Evolutionary conservation across 2,329 filamentous ascomycete genomes (phyloP).

Genomic region (Colletotrichum horii): DNA sequence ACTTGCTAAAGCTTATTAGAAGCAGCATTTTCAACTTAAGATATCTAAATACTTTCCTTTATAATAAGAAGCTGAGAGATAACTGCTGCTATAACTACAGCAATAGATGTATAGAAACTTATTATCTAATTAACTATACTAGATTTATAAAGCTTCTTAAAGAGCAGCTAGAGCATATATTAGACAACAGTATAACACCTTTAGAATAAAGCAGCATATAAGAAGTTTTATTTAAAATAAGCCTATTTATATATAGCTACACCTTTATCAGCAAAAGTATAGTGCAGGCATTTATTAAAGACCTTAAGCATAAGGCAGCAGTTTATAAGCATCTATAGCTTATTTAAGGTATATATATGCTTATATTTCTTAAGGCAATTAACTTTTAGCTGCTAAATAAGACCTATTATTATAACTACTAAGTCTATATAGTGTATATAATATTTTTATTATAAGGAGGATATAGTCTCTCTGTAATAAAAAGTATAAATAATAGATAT

Average conservation of each 20-base stretch:
- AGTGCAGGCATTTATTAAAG: slow-evolving; percentile 31
- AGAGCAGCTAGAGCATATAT: slow-evolving; percentile 32
- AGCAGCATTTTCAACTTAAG: slow-evolving; percentile 32
- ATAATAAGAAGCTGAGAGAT: slow-evolving; percentile 26
- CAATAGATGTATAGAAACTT: background rate
- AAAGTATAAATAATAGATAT: background rate
- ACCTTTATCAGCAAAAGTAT: slow-evolving; percentile 48
- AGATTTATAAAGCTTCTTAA: slow-evolving; percentile 35
- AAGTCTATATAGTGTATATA: slow-evolving; percentile 37
- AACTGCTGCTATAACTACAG: slow-evolving; percentile 27
- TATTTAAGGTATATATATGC: slow-evolving; percentile 26
- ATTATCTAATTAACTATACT: slow-evolving; percentile 33
- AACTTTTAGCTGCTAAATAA: slow-evolving; percentile 36
- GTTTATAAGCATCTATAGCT: background rate
- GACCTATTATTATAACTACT: slow-evolving; percentile 37
- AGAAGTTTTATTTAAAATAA: slow-evolving; percentile 45
- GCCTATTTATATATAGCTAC: slow-evolving; percentile 45
- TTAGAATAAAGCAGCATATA: slow-evolving; percentile 35
- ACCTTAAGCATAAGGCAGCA: slow-evolving; percentile 39
- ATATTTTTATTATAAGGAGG: slow-evolving; percentile 40
- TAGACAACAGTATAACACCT: slow-evolving; percentile 34
- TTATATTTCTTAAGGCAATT: slow-evolving; percentile 42
- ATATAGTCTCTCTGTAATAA: background rate
- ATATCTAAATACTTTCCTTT: slow-evolving; percentile 43
- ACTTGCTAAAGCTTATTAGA: slow-evolving; percentile 39